Conservation (phyloP, 2,329 filamentous ascomycete genomes). For the Claviceps sorghi region DNA sequence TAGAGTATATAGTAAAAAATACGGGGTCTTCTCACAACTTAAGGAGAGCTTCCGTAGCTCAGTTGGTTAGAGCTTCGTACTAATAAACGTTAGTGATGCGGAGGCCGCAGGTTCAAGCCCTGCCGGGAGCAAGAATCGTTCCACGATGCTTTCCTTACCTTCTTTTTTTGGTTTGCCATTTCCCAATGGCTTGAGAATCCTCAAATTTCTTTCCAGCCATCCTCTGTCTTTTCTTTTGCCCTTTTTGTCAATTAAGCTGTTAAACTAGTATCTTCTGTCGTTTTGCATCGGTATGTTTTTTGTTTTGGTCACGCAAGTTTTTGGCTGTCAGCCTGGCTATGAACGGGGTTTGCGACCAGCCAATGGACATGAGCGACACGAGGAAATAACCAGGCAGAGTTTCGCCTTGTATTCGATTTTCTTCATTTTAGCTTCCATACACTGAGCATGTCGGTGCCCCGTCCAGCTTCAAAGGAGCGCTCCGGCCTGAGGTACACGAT, state of each 20-base stretch:
- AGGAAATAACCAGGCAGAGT: neutral
- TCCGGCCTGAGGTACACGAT: neutral
- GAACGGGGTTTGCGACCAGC: too few species aligned
- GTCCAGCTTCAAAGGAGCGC: neutral
- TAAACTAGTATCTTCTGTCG: too few species aligned
- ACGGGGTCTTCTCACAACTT: accelerated
- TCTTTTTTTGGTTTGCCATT: neutral
- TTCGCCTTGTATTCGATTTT: neutral
- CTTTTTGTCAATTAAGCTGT: too few species aligned
- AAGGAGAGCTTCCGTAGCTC: constrained; percentile 10
- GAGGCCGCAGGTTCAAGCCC: constrained; percentile 11
- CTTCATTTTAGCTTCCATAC: neutral
- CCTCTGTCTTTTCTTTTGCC: too few species aligned
- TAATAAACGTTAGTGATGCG: constrained; percentile 11
- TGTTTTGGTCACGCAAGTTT: too few species aligned
- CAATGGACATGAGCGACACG: neutral
- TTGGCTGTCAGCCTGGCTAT: too few species aligned
- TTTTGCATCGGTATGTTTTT: too few species aligned
- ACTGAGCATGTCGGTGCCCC: neutral
- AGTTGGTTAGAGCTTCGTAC: constrained; percentile 13
- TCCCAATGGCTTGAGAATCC: too few species aligned
- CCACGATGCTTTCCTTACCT: constrained; percentile 3
- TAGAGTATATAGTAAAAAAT: neutral
- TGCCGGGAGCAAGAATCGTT: constrained; percentile 9
- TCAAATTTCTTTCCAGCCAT: too few species aligned